Evolutionary conservation across 2,329 filamentous ascomycete genomes (phyloP).

Genomic region (Lojkania enalia): DNA sequence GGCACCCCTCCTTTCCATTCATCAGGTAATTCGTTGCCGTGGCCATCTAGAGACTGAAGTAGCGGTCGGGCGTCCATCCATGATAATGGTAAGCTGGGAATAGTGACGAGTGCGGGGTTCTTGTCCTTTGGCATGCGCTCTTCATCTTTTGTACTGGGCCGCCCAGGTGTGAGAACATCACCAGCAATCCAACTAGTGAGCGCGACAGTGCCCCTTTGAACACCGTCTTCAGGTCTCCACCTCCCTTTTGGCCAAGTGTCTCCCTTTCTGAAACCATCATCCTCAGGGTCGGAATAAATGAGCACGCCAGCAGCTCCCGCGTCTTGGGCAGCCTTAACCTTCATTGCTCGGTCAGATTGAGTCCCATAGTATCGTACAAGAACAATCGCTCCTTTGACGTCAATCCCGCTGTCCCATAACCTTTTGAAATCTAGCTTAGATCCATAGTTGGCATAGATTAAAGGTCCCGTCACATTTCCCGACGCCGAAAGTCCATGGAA

Average conservation of each 20-base stretch:
- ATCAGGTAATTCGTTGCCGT: constrained; percentile 68
- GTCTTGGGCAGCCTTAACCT: constrained; percentile 86
- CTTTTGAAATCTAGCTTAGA: constrained; percentile 78
- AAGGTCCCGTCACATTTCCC: constrained; percentile 80
- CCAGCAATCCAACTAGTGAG: constrained; percentile 82
- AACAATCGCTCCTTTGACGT: constrained; percentile 77
- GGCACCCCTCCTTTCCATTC: constrained; percentile 79
- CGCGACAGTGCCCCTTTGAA: constrained; percentile 81
- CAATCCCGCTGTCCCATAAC: constrained; percentile 71
- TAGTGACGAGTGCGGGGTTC: constrained; percentile 73
- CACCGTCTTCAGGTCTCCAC: constrained; percentile 78
- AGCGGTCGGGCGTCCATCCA: constrained; percentile 87
- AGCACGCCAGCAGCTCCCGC: constrained; percentile 86
- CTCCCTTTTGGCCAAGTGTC: constrained; percentile 74
- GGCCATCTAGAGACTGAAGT: constrained; percentile 73
- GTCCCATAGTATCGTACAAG: constrained; percentile 80
- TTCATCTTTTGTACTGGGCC: constrained; percentile 68
- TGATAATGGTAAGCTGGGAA: constrained; percentile 86
- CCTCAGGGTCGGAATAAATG: constrained; percentile 86
- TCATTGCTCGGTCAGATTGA: constrained; percentile 72
- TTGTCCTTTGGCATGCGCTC: constrained; percentile 71
- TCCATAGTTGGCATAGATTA: constrained; percentile 93
- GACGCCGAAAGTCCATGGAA: constrained; percentile 91
- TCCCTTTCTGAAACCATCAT: constrained; percentile 79
- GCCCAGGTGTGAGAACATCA: constrained; percentile 90